Base-by-base conservation (phyloP, 2,329 filamentous ascomycete genomes). In the Thyridium curvatum region DNA sequence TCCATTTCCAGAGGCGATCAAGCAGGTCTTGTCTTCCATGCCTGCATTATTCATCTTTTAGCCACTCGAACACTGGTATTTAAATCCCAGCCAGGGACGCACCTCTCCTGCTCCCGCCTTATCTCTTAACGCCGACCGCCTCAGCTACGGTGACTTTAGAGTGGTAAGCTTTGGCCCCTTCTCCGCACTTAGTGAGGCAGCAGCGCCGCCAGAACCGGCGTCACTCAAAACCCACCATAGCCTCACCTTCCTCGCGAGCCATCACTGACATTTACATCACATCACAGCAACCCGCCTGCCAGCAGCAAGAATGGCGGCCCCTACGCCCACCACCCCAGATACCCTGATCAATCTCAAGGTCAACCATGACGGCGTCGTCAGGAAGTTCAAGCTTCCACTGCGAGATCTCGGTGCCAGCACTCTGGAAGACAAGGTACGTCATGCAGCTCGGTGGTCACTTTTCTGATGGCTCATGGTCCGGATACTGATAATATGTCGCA, bases 351-450 rank as follows among this genome's bases (percentile, higher is more conserved):
- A 84, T 49, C 71, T 96, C 67, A 97, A 97, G 71, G 75, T 94
- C 56, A 77, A 79, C 54, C 79, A 84, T 55, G 79, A 89, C 56
- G 86, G 86, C 43, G 69, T 66, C 54, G 84, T 82, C 54, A 82
- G 85, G 55, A 85, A 89, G 52, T 86, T 94, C 69, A 96, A 94
- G 75, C 75, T 97, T 48, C 84, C 88, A 40, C 76, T 97, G 56
- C 81, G 82, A 58, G 91, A 97, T 51, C 81, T 97, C 41, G 79
- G 79, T 46, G 79, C 84, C 36, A 71, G 69, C 47, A 73, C 79
- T 34, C 77, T 98, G 30, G 87, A 90, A 52, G 71, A 79, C 54
- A 94, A 91, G 79, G 93, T 97, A 77, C 59, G 84, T 76, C 50
- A 53, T 46, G 31, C 42, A 26, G n/a, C 16, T 16, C 21, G 18